Evolutionary conservation across 2,329 filamentous ascomycete species (phyloP), one percentile per base, ranked within the genome.

Genomic region (Colletotrichum ledebouriae): DNA sequence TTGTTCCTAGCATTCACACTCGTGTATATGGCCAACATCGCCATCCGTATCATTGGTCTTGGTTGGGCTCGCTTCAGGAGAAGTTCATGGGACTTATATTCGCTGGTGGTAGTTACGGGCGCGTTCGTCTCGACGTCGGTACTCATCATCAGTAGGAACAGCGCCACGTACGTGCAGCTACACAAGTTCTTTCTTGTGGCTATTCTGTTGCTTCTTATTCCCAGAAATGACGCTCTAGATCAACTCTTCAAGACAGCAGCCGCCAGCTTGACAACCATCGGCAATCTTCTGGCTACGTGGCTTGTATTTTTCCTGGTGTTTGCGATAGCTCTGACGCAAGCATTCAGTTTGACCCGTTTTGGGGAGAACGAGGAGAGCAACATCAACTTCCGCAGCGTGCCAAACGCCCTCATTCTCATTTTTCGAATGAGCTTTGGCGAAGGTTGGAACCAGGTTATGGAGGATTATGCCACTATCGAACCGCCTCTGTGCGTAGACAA

Each of bases 231-330:
- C 74, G 94, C 97, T 57, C 87, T 99, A 22, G 97, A 99, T 77
- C 96, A 99, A 78, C 88, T 99, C 0, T 99, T 99, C 88, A 99
- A 99, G 80, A 99, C 97, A 2, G 97, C 95, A 0, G 96, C 96
- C 11, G 96, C 95, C 60, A 97, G 93, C 89, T 82, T 99, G 73
- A 91, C 93, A 2, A 90, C 93, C 17, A 99, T 99, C 73, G 89
- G 92, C 66, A 99, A 98, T 76, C 84, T 99, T 49, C 83, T 99
- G 44, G 95, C 95, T 2, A 99, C 97, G 0, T 99, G 96, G 96
- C 92, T 98, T 71, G 94, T 99, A 2, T 88, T 99, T 69, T 99
- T 98, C 81, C 83, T 99, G 50, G 94, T 98, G 22, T 99, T 94
- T 76, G 95, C 96, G 53, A 99, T 99, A 74, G 97, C 96, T 4